These are phyloP conservation scores for Cercospora sp. DNA, from an alignment of 2,329 filamentous ascomycete genomes.

Conservation along the genomic window DNA sequence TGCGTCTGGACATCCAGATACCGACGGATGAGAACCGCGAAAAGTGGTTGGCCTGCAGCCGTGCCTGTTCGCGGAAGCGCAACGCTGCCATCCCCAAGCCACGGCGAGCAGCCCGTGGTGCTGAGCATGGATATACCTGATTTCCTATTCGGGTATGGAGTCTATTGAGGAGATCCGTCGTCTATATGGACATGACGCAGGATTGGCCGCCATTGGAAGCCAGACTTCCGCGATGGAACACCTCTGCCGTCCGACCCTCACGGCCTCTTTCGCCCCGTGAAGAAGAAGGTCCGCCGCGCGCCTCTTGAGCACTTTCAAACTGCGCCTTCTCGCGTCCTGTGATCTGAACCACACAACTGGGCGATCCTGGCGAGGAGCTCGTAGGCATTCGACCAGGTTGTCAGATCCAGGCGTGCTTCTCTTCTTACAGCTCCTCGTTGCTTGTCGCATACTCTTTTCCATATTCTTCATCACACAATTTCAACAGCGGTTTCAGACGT, in stretches of 20 bases:
- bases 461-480: not conserved
- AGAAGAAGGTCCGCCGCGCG: conserved; percentile 1
- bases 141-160: conserved; percentile 5
- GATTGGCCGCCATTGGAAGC: conserved; percentile 5
- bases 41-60: not conserved
- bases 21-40: not conserved
- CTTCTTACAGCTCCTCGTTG: conserved; percentile 1
- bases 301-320: not conserved
- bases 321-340: conserved; percentile 6
- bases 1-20: not conserved
- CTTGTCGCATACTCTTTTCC: conserved; percentile 6
- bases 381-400: conserved; percentile 10
- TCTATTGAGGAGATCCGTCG: conserved; percentile 5
- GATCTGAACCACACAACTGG: conserved; percentile 14
- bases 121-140: conserved; percentile 8
- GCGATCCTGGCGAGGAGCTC: conserved; percentile 5
- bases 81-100: conserved; percentile 5
- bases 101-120: conserved; percentile 3
- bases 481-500: not conserved
- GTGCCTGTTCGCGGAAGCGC: not conserved
- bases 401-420: conserved; percentile 9
- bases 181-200: conserved; percentile 1
- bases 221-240: conserved; percentile 1
- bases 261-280: not conserved
- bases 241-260: not conserved